phyloP scores from a whole-genome alignment of 805 yeast genomes.

The Saturnispora sanitii region DNA sequence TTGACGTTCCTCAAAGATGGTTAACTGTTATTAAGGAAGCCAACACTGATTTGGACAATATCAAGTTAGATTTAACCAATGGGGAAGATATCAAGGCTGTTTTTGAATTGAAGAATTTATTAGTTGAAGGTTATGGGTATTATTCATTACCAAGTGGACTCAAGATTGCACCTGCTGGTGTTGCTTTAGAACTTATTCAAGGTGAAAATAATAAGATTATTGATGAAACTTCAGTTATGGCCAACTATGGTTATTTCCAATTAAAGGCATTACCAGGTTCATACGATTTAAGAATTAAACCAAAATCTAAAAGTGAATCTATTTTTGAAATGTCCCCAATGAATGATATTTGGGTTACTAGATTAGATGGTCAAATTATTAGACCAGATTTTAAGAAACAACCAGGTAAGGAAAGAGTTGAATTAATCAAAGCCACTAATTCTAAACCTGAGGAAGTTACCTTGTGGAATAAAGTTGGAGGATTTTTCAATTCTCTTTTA shows the following conservation, averaged over 20 bases:
- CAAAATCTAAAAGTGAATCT: constrained; percentile 31
- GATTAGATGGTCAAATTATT: constrained; percentile 37
- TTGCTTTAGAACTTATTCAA: constrained; percentile 34
- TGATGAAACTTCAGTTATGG: constrained; percentile 63
- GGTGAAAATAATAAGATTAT: constrained; percentile 10
- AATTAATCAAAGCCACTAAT: constrained; percentile 7
- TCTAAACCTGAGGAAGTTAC: constrained; percentile 5
- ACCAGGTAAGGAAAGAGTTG: constrained; percentile 7
- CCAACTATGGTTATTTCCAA: constrained; percentile 77
- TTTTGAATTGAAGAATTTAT: constrained; percentile 42
- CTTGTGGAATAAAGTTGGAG: constrained; percentile 2
- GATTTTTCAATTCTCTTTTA: neutral
- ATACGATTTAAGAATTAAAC: constrained; percentile 44
- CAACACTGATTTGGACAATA: constrained; percentile 53
- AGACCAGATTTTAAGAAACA: constrained; percentile 34
- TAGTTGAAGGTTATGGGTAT: constrained; percentile 64
- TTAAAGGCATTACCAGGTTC: constrained; percentile 63
- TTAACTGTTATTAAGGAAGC: constrained; percentile 43
- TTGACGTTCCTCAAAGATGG: constrained; percentile 64
- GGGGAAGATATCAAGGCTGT: constrained; percentile 30
- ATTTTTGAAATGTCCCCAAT: constrained; percentile 30
- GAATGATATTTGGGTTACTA: constrained; percentile 22
- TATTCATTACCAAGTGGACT: constrained; percentile 24
- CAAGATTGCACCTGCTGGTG: constrained; percentile 37
- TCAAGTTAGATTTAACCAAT: constrained; percentile 36